phyloP scores from a whole-genome alignment of 1,139 yeast species.

The Hansenula lynferdii region DNA sequence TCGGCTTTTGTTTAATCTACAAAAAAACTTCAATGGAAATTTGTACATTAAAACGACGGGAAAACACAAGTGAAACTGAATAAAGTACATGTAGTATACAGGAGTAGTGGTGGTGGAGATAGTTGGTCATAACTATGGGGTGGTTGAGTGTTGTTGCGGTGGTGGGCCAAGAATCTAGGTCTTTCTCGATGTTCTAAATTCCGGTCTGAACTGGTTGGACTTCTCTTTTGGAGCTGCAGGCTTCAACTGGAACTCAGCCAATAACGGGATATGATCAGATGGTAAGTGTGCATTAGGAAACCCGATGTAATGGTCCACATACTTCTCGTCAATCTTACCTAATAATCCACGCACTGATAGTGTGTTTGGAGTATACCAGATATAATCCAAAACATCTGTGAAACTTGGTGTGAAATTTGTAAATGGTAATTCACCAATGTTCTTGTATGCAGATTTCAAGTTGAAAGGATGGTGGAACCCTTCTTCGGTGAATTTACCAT shows the following conservation, averaged over 20 bases:
- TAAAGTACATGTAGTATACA: no score
- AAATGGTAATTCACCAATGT: conserved; percentile 86
- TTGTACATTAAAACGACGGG: no score
- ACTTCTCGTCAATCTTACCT: conserved; percentile 79
- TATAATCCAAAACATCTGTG: conserved; percentile 90
- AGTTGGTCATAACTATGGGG: no score
- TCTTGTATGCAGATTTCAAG: conserved; percentile 79
- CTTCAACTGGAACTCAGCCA: conserved; percentile 71
- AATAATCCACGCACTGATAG: conserved; percentile 80
- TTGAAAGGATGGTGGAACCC: conserved; percentile 82
- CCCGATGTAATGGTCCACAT: conserved; percentile 75
- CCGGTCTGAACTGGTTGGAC: conserved; percentile 10
- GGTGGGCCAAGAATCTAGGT: conserved; percentile 15
- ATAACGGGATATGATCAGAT: conserved; percentile 87
- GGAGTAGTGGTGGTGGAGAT: no score
- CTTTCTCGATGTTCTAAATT: conserved; percentile 22
- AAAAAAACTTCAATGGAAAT: no score
- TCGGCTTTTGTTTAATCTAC: no score
- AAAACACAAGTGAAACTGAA: no score
- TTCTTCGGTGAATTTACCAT: conserved; percentile 86
- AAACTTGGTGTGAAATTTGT: conserved; percentile 93
- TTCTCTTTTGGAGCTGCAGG: conserved; percentile 29
- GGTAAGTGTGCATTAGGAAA: conserved; percentile 94
- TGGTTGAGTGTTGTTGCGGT: no score
- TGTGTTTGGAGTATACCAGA: conserved; percentile 84